Base-by-base conservation (phyloP, 805 yeast genomes). In the Yamadazyma takamatsuzukensis region DNA sequence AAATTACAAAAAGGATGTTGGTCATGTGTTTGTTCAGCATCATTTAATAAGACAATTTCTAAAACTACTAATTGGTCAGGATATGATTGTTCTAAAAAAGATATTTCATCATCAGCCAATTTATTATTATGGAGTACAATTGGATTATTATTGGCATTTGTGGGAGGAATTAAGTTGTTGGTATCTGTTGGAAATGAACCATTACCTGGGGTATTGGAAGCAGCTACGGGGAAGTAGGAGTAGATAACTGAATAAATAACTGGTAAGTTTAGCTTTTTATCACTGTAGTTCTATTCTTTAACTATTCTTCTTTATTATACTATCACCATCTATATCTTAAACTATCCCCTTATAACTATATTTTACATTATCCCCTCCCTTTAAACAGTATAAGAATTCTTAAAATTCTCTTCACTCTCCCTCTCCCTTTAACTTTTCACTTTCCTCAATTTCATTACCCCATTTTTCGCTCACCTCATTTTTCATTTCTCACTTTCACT, bases 121-220 rank as follows among this genome's bases (percentile, higher is more conserved):
- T 67, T 83, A 47, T 65, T 83, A 43, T 71, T 82, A 47, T 83
- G 90, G 87, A 69, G 84, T 2, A 56, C 72, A 9, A 42, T 81
- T 9, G 72, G 68, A 3, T 54, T 79, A 32, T 30, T 67, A 21
- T 56, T 63, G 7, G 55, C 74, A 14, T 59, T 76, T 29, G 74
- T 57, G 23, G 67, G 62, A 6, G 83, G 81, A 24, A 54, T 80
- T 39, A 68, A 70, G 45, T 66, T 82, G 37, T 57, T 82, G 51
- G 53, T 56, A 35, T 51, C 64, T 22, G 63, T 78, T 39, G 88
- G 85, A 13, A 56, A 57, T 44, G 81, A 78, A 43, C 74, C 78
- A 27, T 67, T 81, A 41, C 87, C 88, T 12, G 85, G 86, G 15
- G 78, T 80, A 18, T 70, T 81, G 45, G 73, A 70, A 41, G 80